phyloP scores from a whole-genome alignment of 2,329 filamentous ascomycete species.

The Tolypocladium inflatum region DNA sequence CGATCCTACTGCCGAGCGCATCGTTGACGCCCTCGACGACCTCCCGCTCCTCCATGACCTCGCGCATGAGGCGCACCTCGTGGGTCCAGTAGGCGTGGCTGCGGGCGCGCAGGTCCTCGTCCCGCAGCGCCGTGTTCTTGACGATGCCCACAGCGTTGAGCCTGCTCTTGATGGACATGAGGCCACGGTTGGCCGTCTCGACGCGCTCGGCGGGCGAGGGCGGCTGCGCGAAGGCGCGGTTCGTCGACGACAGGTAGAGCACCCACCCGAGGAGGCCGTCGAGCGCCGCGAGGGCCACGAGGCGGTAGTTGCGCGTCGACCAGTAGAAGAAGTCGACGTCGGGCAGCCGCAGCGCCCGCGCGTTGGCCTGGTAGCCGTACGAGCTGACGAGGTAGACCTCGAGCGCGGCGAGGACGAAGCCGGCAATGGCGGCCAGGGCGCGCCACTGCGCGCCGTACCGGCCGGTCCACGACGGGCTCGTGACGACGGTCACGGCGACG shows the following conservation, averaged over 20 bases:
- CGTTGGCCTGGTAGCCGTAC: constrained; percentile 58
- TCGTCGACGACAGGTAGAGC: constrained; percentile 70
- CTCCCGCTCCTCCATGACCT: constrained; percentile 70
- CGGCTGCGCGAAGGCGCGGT: constrained; percentile 62
- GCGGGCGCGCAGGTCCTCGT: constrained; percentile 57
- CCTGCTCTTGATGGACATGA: constrained; percentile 55
- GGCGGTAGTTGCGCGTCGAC: constrained; percentile 54
- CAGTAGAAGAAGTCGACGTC: constrained; percentile 67
- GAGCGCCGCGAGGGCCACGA: constrained; percentile 51
- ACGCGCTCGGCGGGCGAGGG: constrained; percentile 56
- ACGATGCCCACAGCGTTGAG: constrained; percentile 65
- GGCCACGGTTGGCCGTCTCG: constrained; percentile 42
- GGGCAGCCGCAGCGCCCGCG: constrained; percentile 47
- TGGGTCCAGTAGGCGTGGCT: constrained; percentile 71
- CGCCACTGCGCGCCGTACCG: constrained; percentile 60
- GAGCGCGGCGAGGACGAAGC: constrained; percentile 44
- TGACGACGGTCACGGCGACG: constrained; percentile 59
- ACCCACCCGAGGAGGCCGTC: constrained; percentile 55
- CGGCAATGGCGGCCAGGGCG: constrained; percentile 54
- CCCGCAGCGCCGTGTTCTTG: constrained; percentile 69
- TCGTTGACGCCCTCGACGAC: constrained; percentile 63
- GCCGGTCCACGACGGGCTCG: constrained; percentile 58
- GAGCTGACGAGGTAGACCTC: constrained; percentile 58
- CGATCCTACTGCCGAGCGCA: constrained; percentile 53
- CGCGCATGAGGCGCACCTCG: constrained; percentile 62